These are phyloP conservation scores for Corchorus olitorius DNA, from an alignment of 345 rosid genomes.

Conservation along the genomic window DNA sequence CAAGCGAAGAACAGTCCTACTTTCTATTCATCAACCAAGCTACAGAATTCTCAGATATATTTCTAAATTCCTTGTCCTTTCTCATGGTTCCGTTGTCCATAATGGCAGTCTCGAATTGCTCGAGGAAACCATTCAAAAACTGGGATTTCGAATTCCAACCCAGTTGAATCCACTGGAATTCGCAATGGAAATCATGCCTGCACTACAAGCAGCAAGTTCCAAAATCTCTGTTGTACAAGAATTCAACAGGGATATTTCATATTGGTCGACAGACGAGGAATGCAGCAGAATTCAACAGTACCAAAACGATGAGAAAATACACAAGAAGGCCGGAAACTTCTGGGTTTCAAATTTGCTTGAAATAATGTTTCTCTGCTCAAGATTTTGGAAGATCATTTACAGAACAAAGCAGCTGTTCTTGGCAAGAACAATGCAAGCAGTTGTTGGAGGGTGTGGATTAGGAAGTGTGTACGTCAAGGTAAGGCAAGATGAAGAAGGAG, in stretches of 20 bases:
- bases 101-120: slow-evolving; percentile 61
- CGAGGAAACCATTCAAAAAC: slow-evolving; percentile 54
- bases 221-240: slow-evolving; percentile 12
- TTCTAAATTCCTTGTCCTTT: slow-evolving; percentile 62
- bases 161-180: slow-evolving; percentile 76
- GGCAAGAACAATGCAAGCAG: slow-evolving; percentile 88
- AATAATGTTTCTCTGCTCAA: slow-evolving; percentile 66
- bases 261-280: slow-evolving; percentile 35
- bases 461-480: slow-evolving; percentile 73
- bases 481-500: slow-evolving; percentile 59
- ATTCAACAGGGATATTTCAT: slow-evolving; percentile 15
- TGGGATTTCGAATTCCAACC: slow-evolving; percentile 68
- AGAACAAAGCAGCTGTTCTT: slow-evolving; percentile 77
- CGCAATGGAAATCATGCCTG: slow-evolving; percentile 77
- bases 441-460: slow-evolving; percentile 78
- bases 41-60: slow-evolving; percentile 71
- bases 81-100: slow-evolving; percentile 54
- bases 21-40: slow-evolving; percentile 76
- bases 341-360: slow-evolving; percentile 41
- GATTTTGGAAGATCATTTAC: slow-evolving; percentile 81
- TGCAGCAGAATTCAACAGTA: slow-evolving; percentile 18
- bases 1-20: slow-evolving; percentile 57
- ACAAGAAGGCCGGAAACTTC: slow-evolving; percentile 12
- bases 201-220: slow-evolving; percentile 40
- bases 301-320: not conserved